Base-by-base conservation (phyloP, 345 rosid genomes). In the Conringia planisiliqua region DNA sequence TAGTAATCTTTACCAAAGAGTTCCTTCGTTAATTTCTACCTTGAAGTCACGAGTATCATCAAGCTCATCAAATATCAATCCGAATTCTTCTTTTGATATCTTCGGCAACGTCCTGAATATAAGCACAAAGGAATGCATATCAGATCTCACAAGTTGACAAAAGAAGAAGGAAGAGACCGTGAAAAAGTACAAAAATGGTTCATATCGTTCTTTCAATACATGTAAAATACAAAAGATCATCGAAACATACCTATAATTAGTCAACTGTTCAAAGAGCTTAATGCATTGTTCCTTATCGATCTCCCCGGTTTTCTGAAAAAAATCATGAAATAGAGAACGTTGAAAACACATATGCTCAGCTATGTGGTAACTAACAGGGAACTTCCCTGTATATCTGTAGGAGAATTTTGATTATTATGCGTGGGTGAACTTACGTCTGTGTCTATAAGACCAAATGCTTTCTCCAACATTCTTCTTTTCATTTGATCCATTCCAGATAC, bases 1-100 rank as follows among this genome's bases (percentile, higher is more conserved):
- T 51, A 22, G 35, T 61, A 63, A 64, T 47, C 11, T 47, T 48
- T 46, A 51, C 43, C 46, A 6, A 71, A 60, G 46, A 46, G 32
- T 59, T 46, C 10, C 55, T 48, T 65, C 1, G 17, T 10, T 35
- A 24, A 73, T 40, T 50, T 62, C 18, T 88, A 95, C 99, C 97
- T 87, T 92, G 80, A 95, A 92, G 83, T 95, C 99, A 81, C 46
- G 87, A 74, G 85, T 83, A 79, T 95, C 99, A 75, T 95, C 99
- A 80, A 95, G 87, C 77, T 89, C 97, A 81, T 77, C 85, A 83
- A 95, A 95, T 81, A 95, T 92, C 52, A 90, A 76, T 78, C 76
- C 92, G 60, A 89, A 95, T 44, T 95, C 99, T 78, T 95, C 97
- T 46, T 65, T 78, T 36, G 97, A 86, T 75, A 87, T 95, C 60